A percentile compares a stretch with the other conserved stretches of the same genome.
Evolutionary conservation across 1,284 basidiomycete genomes (phyloP).

Genomic region (Schizophyllum commune): DNA sequence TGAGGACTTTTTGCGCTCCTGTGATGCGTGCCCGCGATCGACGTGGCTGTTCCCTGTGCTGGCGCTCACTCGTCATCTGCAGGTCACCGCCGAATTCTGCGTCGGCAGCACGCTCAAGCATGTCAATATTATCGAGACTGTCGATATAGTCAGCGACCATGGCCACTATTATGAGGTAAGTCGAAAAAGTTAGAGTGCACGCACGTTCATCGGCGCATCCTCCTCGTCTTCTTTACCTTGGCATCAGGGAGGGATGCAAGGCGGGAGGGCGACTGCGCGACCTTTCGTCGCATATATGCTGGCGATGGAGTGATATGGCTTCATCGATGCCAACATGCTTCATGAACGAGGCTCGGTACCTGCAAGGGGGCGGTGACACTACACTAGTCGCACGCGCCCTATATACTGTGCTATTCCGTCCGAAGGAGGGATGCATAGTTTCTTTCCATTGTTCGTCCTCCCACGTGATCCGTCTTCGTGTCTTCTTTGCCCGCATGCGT

Average conservation of each 20-base stretch:
- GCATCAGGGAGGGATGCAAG: neutral
- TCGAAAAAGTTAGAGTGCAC: neutral
- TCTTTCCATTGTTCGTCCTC: neutral
- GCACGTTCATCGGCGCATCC: neutral
- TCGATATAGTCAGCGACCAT: conserved; percentile 97
- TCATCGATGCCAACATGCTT: neutral
- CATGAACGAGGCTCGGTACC: neutral
- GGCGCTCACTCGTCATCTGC: neutral
- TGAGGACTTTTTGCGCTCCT: neutral
- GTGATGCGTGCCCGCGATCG: neutral
- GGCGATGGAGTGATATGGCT: neutral
- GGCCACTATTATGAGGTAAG: conserved; percentile 96
- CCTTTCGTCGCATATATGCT: neutral
- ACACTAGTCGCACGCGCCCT: neutral
- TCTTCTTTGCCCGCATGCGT: neutral
- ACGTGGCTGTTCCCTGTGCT: neutral
- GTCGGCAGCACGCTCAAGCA: conserved; percentile 94
- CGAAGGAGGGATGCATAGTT: neutral
- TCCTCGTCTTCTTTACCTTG: neutral
- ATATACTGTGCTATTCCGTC: neutral
- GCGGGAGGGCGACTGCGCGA: neutral
- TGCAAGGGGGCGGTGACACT: neutral
- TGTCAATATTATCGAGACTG: conserved; percentile 95
- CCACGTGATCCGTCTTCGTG: neutral
- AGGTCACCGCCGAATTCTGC: conserved; percentile 93